Evolutionary conservation across 805 yeast genomes (phyloP).

Genomic region (Vanderwaltozyma verrucispora): DNA sequence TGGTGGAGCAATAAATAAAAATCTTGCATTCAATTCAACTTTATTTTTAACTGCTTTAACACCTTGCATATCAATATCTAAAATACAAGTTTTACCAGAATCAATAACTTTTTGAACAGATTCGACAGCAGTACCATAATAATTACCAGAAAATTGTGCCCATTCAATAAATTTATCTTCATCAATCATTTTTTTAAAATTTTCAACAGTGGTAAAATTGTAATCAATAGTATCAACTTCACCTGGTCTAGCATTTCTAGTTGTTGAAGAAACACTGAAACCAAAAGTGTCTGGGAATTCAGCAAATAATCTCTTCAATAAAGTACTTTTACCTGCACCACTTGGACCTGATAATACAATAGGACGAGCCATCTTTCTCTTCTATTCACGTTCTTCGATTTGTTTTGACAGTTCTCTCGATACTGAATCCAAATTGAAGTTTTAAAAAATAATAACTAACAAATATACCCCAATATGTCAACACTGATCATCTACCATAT

Average conservation of each 20-base stretch:
- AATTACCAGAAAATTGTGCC: slow-evolving; percentile 97
- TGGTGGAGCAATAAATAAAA: slow-evolving; percentile 86
- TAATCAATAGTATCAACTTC: slow-evolving; percentile 85
- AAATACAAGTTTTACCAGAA: slow-evolving; percentile 67
- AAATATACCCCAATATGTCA: no score
- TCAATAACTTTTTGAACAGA: slow-evolving; percentile 56
- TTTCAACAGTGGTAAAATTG: slow-evolving; percentile 72
- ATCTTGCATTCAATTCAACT: slow-evolving; percentile 75
- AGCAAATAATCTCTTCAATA: slow-evolving; percentile 77
- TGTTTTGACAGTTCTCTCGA: no score
- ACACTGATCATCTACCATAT: no score
- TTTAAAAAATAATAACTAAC: no score
- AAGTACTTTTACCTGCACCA: slow-evolving; percentile 90
- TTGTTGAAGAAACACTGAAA: slow-evolving; percentile 81
- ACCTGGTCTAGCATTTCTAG: slow-evolving; percentile 86
- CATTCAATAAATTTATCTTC: slow-evolving; percentile 81
- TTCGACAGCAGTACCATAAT: slow-evolving; percentile 86
- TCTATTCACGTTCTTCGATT: no score
- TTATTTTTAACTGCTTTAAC: slow-evolving; percentile 75
- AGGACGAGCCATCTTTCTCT: slow-evolving; percentile 32
- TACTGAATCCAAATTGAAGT: no score
- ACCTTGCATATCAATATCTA: slow-evolving; percentile 99
- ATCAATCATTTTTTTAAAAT: slow-evolving; percentile 66
- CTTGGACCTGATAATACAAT: slow-evolving; percentile 96
- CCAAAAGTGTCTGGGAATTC: slow-evolving; percentile 89